Evolutionary conservation across 2,329 filamentous ascomycete species (phyloP).

Genomic region (Stylonectria norvegica): DNA sequence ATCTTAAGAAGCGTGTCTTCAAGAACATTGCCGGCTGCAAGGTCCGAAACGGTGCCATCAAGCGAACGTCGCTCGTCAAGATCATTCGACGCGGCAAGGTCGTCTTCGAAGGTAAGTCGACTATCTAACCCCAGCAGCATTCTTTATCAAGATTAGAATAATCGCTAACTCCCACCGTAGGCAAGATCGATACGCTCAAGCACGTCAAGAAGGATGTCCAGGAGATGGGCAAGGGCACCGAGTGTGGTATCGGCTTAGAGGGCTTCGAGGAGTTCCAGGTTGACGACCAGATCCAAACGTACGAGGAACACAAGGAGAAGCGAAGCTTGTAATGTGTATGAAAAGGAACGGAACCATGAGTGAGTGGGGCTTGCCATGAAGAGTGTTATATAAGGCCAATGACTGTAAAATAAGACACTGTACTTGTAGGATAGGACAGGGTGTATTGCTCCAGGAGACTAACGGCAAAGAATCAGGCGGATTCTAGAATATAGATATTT

Average conservation of each 20-base stretch:
- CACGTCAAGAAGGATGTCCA: conserved; percentile 87
- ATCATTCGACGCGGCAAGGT: conserved; percentile 68
- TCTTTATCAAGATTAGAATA: background rate
- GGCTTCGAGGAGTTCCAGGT: conserved; percentile 73
- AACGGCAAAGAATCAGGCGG: too few relatives aligned
- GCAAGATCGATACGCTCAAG: conserved; percentile 76
- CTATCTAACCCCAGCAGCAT: conserved; percentile 5
- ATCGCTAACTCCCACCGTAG: conserved; percentile 43
- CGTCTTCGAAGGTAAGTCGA: conserved; percentile 80
- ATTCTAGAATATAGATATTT: too few relatives aligned
- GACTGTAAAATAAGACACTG: conserved; percentile 2
- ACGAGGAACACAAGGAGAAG: conserved; percentile 75
- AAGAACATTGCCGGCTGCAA: conserved; percentile 83
- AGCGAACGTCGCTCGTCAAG: conserved; percentile 60
- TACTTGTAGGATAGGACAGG: conserved; percentile 1
- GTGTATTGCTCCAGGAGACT: too few relatives aligned
- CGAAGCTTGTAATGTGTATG: conserved; percentile 47
- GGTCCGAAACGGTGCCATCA: conserved; percentile 75
- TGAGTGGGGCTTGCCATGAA: background rate
- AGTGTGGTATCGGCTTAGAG: conserved; percentile 86
- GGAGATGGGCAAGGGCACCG: conserved; percentile 88
- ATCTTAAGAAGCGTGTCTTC: conserved; percentile 65
- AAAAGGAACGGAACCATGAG: conserved; percentile 12
- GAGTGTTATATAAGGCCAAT: background rate
- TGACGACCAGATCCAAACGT: conserved; percentile 85